Evolutionary conservation across 1,139 yeast genomes (phyloP).

Genomic region (Candida sp.): DNA sequence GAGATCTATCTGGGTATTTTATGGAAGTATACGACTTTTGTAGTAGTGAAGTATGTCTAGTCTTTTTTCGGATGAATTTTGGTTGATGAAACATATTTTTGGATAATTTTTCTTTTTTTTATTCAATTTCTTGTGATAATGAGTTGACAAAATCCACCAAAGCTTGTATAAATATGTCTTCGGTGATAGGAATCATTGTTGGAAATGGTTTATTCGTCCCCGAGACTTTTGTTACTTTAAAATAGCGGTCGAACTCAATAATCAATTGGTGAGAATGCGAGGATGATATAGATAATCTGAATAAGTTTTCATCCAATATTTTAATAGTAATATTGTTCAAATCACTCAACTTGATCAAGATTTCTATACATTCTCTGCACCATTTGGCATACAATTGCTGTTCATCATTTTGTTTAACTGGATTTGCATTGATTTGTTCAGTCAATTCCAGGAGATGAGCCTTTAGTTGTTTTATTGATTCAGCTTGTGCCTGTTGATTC

Average conservation of each 20-base stretch:
- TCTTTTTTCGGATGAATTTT: too few species aligned
- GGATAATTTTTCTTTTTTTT: too few species aligned
- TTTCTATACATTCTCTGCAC: conserved; percentile 26
- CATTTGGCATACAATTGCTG: conserved; percentile 24
- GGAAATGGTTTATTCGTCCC: conserved; percentile 5
- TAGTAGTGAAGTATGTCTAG: too few species aligned
- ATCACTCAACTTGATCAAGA: conserved; percentile 17
- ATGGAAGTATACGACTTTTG: too few species aligned
- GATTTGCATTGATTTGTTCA: not conserved
- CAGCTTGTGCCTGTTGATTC: conserved; percentile 3
- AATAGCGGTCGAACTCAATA: conserved; percentile 6
- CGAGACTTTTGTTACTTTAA: conserved; percentile 6
- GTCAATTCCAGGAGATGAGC: conserved; percentile 3
- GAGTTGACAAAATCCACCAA: not conserved
- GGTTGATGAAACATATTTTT: too few species aligned
- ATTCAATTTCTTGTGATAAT: not conserved
- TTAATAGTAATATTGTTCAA: conserved; percentile 10
- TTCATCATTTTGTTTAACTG: conserved; percentile 7
- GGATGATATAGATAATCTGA: conserved; percentile 5
- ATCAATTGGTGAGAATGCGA: conserved; percentile 6
- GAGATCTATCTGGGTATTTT: too few species aligned
- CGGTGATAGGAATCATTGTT: conserved; percentile 3
- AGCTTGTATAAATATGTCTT: conserved; percentile 6
- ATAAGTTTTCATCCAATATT: conserved; percentile 5
- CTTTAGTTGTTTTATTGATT: conserved; percentile 3